A percentile compares a stretch with the other conserved stretches of the same genome.
Evolutionary conservation across 2,329 filamentous ascomycete genomes (phyloP).

Genomic region (Mariannaea sp.): DNA sequence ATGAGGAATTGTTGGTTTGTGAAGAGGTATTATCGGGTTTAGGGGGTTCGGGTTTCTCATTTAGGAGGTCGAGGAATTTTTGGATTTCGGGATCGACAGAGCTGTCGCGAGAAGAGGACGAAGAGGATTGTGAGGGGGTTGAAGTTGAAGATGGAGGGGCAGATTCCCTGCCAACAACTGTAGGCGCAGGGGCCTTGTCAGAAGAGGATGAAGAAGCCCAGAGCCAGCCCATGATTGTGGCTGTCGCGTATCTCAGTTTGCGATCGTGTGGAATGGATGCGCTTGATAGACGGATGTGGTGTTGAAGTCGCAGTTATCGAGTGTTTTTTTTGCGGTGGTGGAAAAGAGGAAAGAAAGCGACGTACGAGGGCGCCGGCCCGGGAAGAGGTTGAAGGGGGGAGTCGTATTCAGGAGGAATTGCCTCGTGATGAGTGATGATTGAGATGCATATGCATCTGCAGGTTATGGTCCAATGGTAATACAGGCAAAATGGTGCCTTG

Average conservation of each 20-base stretch:
- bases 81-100: constrained; percentile 56
- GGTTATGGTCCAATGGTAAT: constrained; percentile 5
- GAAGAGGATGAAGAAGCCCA: constrained; percentile 54
- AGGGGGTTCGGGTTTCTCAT: constrained; percentile 33
- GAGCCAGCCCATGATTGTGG: constrained; percentile 63
- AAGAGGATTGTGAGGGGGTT: constrained; percentile 20
- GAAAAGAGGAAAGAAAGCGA: not conserved
- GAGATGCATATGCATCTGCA: not conserved
- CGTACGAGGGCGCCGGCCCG: not conserved
- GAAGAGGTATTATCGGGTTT: constrained; percentile 40
- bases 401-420: not conserved
- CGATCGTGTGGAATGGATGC: not conserved
- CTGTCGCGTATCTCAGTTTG: constrained; percentile 6
- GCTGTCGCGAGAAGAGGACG: constrained; percentile 32
- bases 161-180: constrained; percentile 29
- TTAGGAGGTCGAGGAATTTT: constrained; percentile 57
- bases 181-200: constrained; percentile 33
- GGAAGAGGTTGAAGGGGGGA: not conserved
- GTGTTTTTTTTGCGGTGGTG: not conserved
- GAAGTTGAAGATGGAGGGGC: constrained; percentile 29
- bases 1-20: constrained; percentile 37
- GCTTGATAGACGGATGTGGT: not conserved
- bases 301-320: not conserved
- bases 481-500: constrained; percentile 6
- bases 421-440: constrained; percentile 3